Percentiles rank a stretch among this genome's conserved stretches.
These are phyloP conservation scores for Delonix regia DNA, from an alignment of 306 rosid genomes.

Conservation along the genomic window DNA sequence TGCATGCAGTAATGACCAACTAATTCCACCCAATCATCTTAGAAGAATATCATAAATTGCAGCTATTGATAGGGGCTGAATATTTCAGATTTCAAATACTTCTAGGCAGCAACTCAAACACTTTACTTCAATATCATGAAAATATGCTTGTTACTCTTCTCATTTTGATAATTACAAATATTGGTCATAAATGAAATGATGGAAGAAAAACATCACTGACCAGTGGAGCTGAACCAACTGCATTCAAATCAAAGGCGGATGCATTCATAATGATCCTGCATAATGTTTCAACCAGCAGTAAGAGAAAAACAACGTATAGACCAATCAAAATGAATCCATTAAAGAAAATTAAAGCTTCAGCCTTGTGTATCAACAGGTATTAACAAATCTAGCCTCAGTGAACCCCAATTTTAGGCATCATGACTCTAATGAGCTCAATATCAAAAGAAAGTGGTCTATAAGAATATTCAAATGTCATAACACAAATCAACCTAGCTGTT, in stretches of 20 bases:
- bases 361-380: background rate
- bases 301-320: conserved; percentile 2
- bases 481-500: background rate
- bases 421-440: background rate
- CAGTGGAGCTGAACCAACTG: conserved; percentile 69
- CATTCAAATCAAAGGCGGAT: conserved; percentile 67
- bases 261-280: conserved; percentile 68
- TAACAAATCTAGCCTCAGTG: background rate
- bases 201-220: conserved; percentile 55
- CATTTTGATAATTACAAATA: background rate
- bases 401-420: background rate
- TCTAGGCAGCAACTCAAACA: background rate
- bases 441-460: background rate
- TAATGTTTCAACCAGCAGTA: conserved; percentile 35
- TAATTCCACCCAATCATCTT: background rate
- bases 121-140: conserved; percentile 23
- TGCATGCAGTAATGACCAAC: background rate
- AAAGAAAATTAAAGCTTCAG: conserved; percentile 22
- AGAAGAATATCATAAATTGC: background rate
- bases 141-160: background rate
- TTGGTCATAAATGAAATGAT: background rate
- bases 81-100: background rate
- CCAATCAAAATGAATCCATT: background rate
- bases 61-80: background rate
- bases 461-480: background rate